Percentiles rank a stretch among this genome's conserved stretches.
phyloP scores from a whole-genome alignment of 208 protist genomes.

The Crithidia bombi region DNA sequence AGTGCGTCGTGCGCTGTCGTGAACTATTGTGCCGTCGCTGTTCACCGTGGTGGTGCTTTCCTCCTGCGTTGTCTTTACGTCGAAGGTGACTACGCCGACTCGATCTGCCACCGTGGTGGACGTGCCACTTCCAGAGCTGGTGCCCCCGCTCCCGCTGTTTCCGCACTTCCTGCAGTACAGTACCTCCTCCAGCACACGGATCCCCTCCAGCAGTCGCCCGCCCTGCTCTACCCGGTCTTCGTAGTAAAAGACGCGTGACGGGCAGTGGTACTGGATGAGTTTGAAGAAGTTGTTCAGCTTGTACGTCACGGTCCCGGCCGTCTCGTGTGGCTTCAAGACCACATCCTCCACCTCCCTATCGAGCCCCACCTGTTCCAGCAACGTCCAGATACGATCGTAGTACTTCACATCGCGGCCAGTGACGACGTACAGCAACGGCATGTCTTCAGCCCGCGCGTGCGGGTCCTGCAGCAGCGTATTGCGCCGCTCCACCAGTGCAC shows the following conservation, averaged over 20 bases:
- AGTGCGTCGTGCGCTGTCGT: background rate
- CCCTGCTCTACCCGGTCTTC: constrained; percentile 83
- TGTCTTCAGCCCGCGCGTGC: background rate
- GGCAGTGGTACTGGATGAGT: constrained; percentile 49
- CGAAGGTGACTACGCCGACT: constrained; percentile 34
- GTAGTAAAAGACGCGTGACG: constrained; percentile 74
- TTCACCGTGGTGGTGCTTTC: background rate
- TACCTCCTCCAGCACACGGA: constrained; percentile 48
- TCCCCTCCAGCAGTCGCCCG: constrained; percentile 48
- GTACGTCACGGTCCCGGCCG: constrained; percentile 67
- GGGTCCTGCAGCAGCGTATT: background rate
- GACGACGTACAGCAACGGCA: constrained; percentile 59
- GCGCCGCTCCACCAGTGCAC: constrained; percentile 26
- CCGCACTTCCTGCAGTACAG: constrained; percentile 25
- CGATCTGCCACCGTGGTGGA: constrained; percentile 20
- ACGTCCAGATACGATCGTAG: constrained; percentile 51
- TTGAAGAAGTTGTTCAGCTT: constrained; percentile 72
- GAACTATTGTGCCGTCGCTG: background rate
- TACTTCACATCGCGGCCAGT: constrained; percentile 78
- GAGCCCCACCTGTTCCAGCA: constrained; percentile 59
- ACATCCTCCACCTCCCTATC: constrained; percentile 48
- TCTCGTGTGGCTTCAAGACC: constrained; percentile 76
- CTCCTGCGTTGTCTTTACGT: constrained; percentile 13
- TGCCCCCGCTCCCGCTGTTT: background rate
- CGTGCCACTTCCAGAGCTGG: background rate